phyloP scores from a whole-genome alignment of 495 filamentous ascomycete genomes.

The Daldinia childiae region DNA sequence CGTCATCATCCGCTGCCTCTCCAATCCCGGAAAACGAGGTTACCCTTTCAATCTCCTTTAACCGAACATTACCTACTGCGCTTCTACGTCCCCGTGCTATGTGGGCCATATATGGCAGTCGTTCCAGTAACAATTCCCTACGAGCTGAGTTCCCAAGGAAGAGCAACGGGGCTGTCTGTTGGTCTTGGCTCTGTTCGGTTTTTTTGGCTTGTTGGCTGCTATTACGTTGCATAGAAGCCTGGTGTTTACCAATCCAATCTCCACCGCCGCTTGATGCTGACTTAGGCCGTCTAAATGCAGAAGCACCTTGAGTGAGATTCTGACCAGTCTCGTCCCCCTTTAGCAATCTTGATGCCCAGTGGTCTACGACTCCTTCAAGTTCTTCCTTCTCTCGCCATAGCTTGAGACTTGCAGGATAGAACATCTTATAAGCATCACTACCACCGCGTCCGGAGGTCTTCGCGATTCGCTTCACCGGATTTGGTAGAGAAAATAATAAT shows the following conservation, averaged over 20 bases:
- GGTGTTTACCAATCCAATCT: constrained; percentile 51
- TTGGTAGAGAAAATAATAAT: constrained; percentile 81
- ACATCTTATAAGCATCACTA: constrained; percentile 80
- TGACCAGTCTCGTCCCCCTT: constrained; percentile 56
- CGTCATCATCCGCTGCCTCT: constrained; percentile 54
- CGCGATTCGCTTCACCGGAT: constrained; percentile 76
- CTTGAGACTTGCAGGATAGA: constrained; percentile 81
- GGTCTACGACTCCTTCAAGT: constrained; percentile 72
- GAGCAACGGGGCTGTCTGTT: constrained; percentile 49
- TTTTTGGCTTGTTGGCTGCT: constrained; percentile 23
- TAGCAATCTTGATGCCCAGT: constrained; percentile 68
- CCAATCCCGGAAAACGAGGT: constrained; percentile 70
- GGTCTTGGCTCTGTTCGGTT: constrained; percentile 26
- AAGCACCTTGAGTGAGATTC: constrained; percentile 51
- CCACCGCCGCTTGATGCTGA: constrained; percentile 37
- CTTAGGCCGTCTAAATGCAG: constrained; percentile 53
- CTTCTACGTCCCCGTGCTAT: constrained; percentile 60
- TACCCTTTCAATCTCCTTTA: constrained; percentile 71
- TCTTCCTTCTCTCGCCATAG: constrained; percentile 83
- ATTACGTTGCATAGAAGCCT: constrained; percentile 31
- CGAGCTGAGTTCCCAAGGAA: constrained; percentile 69
- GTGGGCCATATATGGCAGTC: constrained; percentile 82
- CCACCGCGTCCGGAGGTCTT: constrained; percentile 54
- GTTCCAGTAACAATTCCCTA: constrained; percentile 79
- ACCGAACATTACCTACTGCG: constrained; percentile 38